Evolutionary conservation across 257 asterid genomes (phyloP).

Genomic region (Thymus mandschuricus): DNA sequence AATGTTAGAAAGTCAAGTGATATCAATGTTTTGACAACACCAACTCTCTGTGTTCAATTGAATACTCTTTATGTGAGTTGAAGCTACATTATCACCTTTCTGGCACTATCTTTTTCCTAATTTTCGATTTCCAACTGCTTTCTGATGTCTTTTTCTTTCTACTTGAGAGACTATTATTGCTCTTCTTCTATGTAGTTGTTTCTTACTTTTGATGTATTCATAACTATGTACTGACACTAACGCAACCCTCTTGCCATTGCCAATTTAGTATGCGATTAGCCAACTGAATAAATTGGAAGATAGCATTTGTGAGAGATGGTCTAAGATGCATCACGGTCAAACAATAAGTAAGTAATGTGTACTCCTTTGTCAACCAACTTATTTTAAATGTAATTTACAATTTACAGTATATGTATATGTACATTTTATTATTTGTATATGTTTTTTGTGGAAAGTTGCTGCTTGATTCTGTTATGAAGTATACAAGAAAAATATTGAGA

Average conservation of each 20-base stretch:
- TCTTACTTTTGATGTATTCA: conserved; percentile 7
- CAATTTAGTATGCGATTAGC: conserved; percentile 77
- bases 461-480: conserved; percentile 5
- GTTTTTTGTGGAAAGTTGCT: conserved; percentile 11
- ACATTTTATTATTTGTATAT: neutral
- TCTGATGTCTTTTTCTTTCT: conserved; percentile 23
- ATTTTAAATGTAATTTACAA: neutral
- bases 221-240: conserved; percentile 33
- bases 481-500: neutral
- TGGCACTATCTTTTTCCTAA: neutral
- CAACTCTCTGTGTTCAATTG: conserved; percentile 82
- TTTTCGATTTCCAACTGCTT: conserved; percentile 2
- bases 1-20: conserved; percentile 68
- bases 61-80: conserved; percentile 93
- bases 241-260: conserved; percentile 28
- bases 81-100: conserved; percentile 23
- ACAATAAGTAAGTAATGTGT: conserved; percentile 47
- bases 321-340: conserved; percentile 49
- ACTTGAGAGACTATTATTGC: conserved; percentile 3
- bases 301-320: conserved; percentile 92
- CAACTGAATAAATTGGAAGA: conserved; percentile 92
- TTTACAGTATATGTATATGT: neutral
- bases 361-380: conserved; percentile 3
- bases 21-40: conserved; percentile 65
- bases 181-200: neutral